Percentiles rank a stretch among this genome's conserved stretches.
Conservation (phyloP, 1,284 basidiomycete genomes). For the Trichosporon coremiiforme region DNA sequence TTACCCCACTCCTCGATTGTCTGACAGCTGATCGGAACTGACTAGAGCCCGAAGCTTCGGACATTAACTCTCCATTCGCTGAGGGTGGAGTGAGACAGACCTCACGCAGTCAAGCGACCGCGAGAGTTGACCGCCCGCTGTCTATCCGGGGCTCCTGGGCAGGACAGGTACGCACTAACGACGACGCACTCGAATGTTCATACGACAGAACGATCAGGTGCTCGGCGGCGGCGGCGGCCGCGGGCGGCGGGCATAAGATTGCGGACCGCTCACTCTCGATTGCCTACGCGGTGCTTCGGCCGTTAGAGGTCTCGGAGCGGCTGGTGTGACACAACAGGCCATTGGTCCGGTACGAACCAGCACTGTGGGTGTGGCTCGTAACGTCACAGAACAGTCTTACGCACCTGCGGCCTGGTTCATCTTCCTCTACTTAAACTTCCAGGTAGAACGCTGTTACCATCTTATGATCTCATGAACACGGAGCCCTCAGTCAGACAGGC, state of each 20-base stretch:
- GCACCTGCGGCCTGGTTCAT: not conserved
- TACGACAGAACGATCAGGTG: constrained; percentile 10
- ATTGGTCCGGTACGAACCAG: not conserved
- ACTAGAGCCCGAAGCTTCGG: no score
- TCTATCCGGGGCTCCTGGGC: no score
- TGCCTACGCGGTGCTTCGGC: not conserved
- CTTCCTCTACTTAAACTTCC: not conserved
- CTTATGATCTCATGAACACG: not conserved
- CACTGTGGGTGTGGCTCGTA: not conserved
- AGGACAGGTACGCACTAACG: no score
- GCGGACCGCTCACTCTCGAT: constrained; percentile 21
- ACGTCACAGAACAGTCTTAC: not conserved
- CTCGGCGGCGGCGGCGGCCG: constrained; percentile 1
- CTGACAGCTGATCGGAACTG: no score
- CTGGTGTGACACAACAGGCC: not conserved
- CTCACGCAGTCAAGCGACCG: no score
- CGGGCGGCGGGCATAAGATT: constrained; percentile 5
- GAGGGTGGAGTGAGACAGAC: no score
- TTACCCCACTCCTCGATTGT: not conserved
- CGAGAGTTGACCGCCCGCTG: no score
- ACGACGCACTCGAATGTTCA: not conserved
- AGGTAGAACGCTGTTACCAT: not conserved
- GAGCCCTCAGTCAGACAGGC: no score
- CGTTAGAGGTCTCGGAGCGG: not conserved
- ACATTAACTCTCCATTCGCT: no score